Evolutionary conservation across 805 yeast species (phyloP), one percentile per base, ranked within the genome.

Genomic region (Torulaspora gathmanii): DNA sequence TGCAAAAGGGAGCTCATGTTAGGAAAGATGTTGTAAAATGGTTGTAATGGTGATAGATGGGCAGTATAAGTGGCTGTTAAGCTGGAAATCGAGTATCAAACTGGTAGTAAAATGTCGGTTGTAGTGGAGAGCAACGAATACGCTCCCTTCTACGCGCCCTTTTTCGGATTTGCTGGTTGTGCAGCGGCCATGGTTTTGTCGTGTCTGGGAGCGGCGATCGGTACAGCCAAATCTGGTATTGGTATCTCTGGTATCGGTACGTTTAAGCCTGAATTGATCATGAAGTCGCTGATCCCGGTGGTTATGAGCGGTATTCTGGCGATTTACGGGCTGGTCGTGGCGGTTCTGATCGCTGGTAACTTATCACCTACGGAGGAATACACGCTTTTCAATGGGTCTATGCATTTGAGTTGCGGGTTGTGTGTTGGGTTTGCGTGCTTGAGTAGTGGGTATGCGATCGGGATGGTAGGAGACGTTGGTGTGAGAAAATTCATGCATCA

Each of bases 221-320:
- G 99, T 47, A 91, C 98, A 3, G 98, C 98, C 51, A 93, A 93
- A 69, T 86, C 96, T 36, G 99, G 99, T 47, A 83, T 93, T 52
- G 99, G 99, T 76, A 93, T 93, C 58, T 73, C 97, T 26, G 99
- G 98, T 75, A 89, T 93, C 54, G 97, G 98, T 74, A 85, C 96
- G 37, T 93, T 91, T 72, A 86, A 86, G 65, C 99, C 99, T 10
- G 99, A 93, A 61, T 74, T 93, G 60, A 89, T 93, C 60, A 93
- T 93, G 98, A 86, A 84, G 68, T 84, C 93, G 6, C 74, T 93
- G 40, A 90, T 93, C 56, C 99, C 99, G 13, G 99, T 93, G 38
- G 96, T 93, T 53, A 89, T 93, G 95, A 82, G 93, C 52, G 99
- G 99, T 79, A 93, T 93, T 61, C 72, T 93, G 49, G 89, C 98